Evolutionary conservation across 371 early-diverging fungal species (phyloP).

Genomic region (Mortierella sp.): DNA sequence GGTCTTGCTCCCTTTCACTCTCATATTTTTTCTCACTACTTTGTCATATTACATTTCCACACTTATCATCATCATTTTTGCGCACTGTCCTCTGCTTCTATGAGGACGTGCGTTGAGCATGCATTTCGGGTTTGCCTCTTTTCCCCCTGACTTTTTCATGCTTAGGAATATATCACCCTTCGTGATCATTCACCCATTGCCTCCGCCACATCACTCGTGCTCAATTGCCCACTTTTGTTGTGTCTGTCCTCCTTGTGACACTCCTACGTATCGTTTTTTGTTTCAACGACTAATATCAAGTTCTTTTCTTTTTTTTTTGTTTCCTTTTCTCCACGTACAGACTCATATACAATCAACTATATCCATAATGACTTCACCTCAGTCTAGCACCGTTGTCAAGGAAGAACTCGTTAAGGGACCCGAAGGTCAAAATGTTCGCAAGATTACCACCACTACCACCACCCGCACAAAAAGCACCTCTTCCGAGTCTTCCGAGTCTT

Average conservation of each 20-base stretch:
- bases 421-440: conserved; percentile 24
- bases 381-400: conserved; percentile 41
- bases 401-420: conserved; percentile 41
- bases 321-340: not conserved
- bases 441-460: conserved; percentile 35
- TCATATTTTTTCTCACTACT: not conserved
- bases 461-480: conserved; percentile 26
- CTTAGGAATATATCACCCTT: not conserved
- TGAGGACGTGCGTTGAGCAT: conserved; percentile 4
- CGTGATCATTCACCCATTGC: not conserved
- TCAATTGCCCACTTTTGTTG: not conserved
- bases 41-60: not conserved
- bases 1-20: not conserved
- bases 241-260: not conserved
- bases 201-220: not conserved
- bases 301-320: too few relatives aligned
- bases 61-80: not conserved
- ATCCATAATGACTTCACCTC: conserved; percentile 35
- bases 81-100: not conserved
- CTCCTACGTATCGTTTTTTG: conserved; percentile 1
- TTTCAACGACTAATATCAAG: not conserved
- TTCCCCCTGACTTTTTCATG: conserved; percentile 1
- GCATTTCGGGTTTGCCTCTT: not conserved
- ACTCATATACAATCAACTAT: not conserved
- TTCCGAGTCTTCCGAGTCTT: conserved; percentile 2